phyloP scores from a whole-genome alignment of 1,139 yeast genomes.

The Candida mesenterica region DNA sequence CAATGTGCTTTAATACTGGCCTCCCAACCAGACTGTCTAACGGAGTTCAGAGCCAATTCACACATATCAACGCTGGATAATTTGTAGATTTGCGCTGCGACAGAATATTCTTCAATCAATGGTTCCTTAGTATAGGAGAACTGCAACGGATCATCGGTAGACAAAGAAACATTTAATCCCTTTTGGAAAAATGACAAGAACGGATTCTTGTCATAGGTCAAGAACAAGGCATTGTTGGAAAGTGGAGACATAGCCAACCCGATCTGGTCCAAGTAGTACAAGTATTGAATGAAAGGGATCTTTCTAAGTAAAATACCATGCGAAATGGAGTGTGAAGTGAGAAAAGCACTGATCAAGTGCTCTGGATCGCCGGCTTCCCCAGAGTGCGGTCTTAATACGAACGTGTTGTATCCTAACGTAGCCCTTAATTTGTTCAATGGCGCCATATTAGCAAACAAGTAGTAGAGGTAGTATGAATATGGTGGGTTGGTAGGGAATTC shows the following conservation, averaged over 20 bases:
- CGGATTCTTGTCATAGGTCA: constrained; percentile 94
- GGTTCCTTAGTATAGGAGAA: constrained; percentile 97
- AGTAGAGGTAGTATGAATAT: constrained; percentile 92
- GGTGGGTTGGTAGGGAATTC: constrained; percentile 81
- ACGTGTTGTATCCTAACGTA: constrained; percentile 74
- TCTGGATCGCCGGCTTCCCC: constrained; percentile 99
- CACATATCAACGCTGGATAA: constrained; percentile 95
- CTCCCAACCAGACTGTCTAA: constrained; percentile 91
- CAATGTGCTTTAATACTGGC: constrained; percentile 81
- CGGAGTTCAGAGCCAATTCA: constrained; percentile 85
- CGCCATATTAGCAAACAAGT: constrained; percentile 80
- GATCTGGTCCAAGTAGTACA: constrained; percentile 89
- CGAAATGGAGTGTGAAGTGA: constrained; percentile 88
- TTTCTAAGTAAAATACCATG: constrained; percentile 94
- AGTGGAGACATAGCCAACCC: constrained; percentile 99
- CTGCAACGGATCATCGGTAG: constrained; percentile 74
- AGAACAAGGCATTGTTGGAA: constrained; percentile 91
- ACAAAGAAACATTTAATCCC: constrained; percentile 89
- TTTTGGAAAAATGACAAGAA: constrained; percentile 85
- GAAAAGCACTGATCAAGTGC: constrained; percentile 85
- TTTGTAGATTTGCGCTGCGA: constrained; percentile 96
- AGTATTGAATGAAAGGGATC: constrained; percentile 89
- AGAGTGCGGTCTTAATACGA: constrained; percentile 93
- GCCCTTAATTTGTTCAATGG: constrained; percentile 82
- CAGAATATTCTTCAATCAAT: constrained; percentile 94